Evolutionary conservation across 2,329 filamentous ascomycete genomes (phyloP), one percentile per base, ranked within the genome.

Genomic region (Nigrograna mackinnonii): DNA sequence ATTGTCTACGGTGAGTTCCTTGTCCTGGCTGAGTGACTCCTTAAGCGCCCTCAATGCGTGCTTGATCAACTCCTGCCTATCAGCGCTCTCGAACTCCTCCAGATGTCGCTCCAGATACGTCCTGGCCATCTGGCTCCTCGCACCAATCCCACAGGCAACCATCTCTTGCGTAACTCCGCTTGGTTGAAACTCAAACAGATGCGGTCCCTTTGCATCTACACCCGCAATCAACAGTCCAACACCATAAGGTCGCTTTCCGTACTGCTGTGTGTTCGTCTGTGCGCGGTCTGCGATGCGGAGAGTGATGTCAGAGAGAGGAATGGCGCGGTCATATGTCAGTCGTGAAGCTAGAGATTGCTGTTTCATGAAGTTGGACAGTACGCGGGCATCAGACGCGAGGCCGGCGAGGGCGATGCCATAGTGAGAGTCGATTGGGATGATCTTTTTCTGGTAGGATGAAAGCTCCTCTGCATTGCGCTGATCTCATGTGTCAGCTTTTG

Each of bases 281-380:
- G 94, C 94, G 73, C 95, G 94, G 71, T 96, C 91, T 60, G 89
- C 92, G 66, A 99, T 96, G 73, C 92, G 87, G 54, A 85, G 82
- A 57, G 96, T 91, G 60, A 97, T 89, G 50, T 88, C 87, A 64
- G 90, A 86, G 67, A 97, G 79, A 22, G 91, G 89, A 68, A 99
- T 94, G 56, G 91, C 85, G 56, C 94, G 91, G 74, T 89, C 92
- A 78, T 96, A 97, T 44, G 91, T 96, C 61, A 99, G 86, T 71
- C 92, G 91, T 62, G 94, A 92, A 64, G 89, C 88, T 64, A 99
- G 89, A 52, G 90, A 95, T 77, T 97, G 94, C 76, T 96, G 91
- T 79, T 96, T 97, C 92, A 99, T 97, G 79, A 96, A 99, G 83
- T 99, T 99, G 79, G 91, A 96, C 60, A 99, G 91, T 60, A 99